Evolutionary conservation across 441 rosid genomes (phyloP), one percentile per base, ranked within the genome.

Genomic region (Erodium chrysanthum): DNA sequence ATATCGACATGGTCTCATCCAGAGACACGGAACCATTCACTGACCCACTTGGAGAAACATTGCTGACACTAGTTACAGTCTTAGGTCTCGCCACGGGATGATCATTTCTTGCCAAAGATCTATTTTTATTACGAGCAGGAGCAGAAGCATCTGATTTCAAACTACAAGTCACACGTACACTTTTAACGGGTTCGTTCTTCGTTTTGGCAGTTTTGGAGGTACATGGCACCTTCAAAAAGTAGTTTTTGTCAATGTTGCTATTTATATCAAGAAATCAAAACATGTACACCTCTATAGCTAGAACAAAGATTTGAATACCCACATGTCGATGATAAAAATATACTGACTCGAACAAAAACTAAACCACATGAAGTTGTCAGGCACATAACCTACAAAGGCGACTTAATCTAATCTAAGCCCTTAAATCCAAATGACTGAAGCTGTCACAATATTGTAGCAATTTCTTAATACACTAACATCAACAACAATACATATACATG

Each of bases 1-100:
- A 83, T 18, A 87, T 78, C 42, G 98, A 92, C 91, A 86, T 82
- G 4, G 91, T 78, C 69, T 90, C 98, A 66, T 86, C 96, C 88
- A 84, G 23, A 23, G 98, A 87, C 9, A 84, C 78, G 2, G 88
- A 81, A 17, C 14, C 1, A 25, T 25, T 25, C 1, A 3, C 29
- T 25, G 29, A 25, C 3, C 29, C 68, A 10, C 70, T 72, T 2
- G 91, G 89, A 46, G 90, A 87, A 72, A 84, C 70, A 68, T 84
- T 82, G 73, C 73, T 77, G 63, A 66, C 44, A 54, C 72, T 60
- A 54, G 70, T 68, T 25, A 73, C 65, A 21, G 84, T 71, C 5
- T 29, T 29, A 29, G 54, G 71, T 29, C 35, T 29, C 5, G 3
- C 35, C 33, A 59, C 61, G 62, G 50, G 77, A 2, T 29, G 35